Conservation (phyloP, 768 basidiomycete species). For the Calvatia gigantea region DNA sequence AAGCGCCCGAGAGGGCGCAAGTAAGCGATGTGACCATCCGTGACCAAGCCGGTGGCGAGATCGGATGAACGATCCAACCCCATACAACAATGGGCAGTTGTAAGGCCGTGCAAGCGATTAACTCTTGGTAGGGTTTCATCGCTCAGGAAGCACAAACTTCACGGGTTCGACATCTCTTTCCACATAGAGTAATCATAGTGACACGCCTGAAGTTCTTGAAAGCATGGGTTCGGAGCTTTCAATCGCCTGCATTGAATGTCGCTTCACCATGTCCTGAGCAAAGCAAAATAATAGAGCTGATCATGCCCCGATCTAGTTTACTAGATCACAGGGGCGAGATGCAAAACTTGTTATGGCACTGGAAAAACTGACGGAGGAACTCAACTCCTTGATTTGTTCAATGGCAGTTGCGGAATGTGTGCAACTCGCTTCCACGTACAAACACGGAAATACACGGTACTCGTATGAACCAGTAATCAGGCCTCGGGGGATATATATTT, state of each 20-base stretch:
- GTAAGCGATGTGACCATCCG: not conserved
- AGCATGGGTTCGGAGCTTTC: not conserved
- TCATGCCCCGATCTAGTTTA: not conserved
- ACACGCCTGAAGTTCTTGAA: not conserved
- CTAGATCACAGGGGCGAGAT: not conserved
- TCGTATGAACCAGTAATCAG: not conserved
- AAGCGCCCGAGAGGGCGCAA: not conserved
- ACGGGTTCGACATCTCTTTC: not conserved
- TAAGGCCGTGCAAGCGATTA: not conserved
- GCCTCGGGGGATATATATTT: not conserved
- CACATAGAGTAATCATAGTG: not conserved
- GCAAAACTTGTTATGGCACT: not conserved
- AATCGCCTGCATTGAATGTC: no score
- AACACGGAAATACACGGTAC: slow-evolving; percentile 1
- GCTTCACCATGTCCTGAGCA: not conserved
- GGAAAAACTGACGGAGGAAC: not conserved
- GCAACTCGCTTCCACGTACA: not conserved
- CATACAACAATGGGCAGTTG: not conserved
- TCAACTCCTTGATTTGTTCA: not conserved
- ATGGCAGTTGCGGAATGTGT: not conserved
- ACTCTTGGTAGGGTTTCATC: not conserved
- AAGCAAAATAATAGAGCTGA: not conserved
- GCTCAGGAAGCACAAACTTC: not conserved
- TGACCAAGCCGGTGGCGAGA: not conserved
- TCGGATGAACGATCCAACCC: not conserved